Evolutionary conservation across 176 grass and related monocot genomes (phyloP), one percentile per base, ranked within the genome.

Genomic region (Carex kokanica): DNA sequence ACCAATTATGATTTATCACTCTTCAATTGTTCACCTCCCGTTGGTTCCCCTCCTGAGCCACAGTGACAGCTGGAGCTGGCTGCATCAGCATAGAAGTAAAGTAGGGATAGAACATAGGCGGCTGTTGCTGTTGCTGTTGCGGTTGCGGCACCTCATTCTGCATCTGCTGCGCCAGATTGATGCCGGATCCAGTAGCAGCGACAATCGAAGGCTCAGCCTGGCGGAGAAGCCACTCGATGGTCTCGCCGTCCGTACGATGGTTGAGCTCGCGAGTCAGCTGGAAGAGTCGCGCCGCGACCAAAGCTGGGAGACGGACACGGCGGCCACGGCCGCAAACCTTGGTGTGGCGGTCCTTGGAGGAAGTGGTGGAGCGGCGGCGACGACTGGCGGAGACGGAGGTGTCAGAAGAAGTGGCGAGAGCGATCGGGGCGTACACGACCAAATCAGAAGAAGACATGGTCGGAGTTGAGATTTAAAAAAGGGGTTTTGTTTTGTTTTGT

Each of bases 211-310:
- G 94, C 83, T 94, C 90, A 1, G 94, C 92, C 81, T 97, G 92
- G 57, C 88, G 92, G 70, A 97, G 92, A 5, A 97, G 81, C 92
- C 94, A 97, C 92, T 97, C 94, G 64, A 97, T 94, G 10, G 94
- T 97, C 86, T 97, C 94, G 1, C 94, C 90, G 58, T 97, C 94
- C 17, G 85, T 84, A 36, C 89, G 86, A 87, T 92, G 92, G 1
- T 90, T 90, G 14, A 97, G 94, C 81, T 97, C 92, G 53, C 91
- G 90, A 2, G 94, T 97, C 65, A 97, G 83, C 87, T 97, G 90
- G 90, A 97, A 97, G 25, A 97, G 84, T 17, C 92, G 88, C 0
- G 94, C 94, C 13, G 94, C 92, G 16, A 89, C 91, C 78, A 94
- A 64, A 14, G 88, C 86, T 67, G 92, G 92, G 82, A 97, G 86